Evolutionary conservation across 2,329 filamentous ascomycete genomes (phyloP), one percentile per base, ranked within the genome.

Genomic region (Canariomyces notabilis): DNA sequence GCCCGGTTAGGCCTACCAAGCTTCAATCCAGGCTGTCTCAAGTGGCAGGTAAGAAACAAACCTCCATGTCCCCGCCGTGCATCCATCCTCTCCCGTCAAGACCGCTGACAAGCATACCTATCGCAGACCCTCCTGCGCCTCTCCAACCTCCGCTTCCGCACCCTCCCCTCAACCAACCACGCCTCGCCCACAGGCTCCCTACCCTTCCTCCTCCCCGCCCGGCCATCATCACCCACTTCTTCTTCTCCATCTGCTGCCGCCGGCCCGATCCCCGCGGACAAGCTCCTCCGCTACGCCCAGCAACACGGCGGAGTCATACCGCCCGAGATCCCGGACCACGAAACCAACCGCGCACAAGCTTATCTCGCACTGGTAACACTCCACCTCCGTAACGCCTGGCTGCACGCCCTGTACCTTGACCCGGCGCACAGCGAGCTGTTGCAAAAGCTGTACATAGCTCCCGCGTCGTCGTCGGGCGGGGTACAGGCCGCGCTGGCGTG

Each of bases 21-120:
- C 54, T 95, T 85, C 69, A 97, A 97, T 64, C 93, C 93, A 9
- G 81, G 83, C 48, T 98, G 93, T 71, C 73, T 97, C 61, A 95
- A 91, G 72, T 97, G 89, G 89, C 93, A 97, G 86, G 89, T 91
- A 59, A 56, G 80, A 65, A 5, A n/a, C 37, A 12, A 19, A 21
- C 6, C n/a, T 26, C 8, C 12, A 22, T 3, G 14, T 12, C 29
- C 42, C 34, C 15, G 22, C 37, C 36, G 9, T 42, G 12, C 8
- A n/a, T 23, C 34, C 29, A 40, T 12, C 19, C 32, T 7, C 32
- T 21, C 15, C 22, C 39, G 19, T 35, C 31, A 21, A 34, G n/a
- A n/a, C n/a, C 37, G 15, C 52, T 46, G 34, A 42, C 49, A 38
- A 7, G 5, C 3, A 18, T 4, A 12, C 23, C 15, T 12, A 8